Evolutionary conservation across 345 rosid genomes (phyloP).

Genomic region (Eucalyptus regnans): DNA sequence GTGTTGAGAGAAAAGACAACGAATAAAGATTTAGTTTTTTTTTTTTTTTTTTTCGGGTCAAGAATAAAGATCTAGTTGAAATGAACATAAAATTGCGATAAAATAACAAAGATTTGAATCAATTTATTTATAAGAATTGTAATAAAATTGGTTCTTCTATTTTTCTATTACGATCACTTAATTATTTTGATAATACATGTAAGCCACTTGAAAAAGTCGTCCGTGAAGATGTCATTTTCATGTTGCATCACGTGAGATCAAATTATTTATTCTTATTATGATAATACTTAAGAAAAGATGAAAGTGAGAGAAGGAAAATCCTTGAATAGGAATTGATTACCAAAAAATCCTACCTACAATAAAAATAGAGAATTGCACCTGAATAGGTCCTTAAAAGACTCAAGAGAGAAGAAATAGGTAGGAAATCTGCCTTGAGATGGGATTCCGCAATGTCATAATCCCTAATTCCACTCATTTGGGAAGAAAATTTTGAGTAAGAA

Average conservation of each 20-base stretch:
- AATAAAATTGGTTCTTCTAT: too few species aligned
- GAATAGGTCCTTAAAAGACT: fast-evolving
- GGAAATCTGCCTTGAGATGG: too few species aligned
- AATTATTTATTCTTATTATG: not conserved
- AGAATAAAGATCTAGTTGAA: not conserved
- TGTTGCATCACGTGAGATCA: not conserved
- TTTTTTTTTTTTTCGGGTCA: too few species aligned
- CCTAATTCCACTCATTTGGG: too few species aligned
- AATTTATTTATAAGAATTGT: not conserved
- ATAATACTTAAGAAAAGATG: not conserved
- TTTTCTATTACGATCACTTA: not conserved
- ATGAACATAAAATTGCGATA: not conserved
- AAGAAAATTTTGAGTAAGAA: too few species aligned
- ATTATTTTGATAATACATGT: not conserved
- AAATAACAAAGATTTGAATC: not conserved
- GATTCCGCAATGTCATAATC: too few species aligned
- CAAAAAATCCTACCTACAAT: not conserved
- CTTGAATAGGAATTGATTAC: not conserved
- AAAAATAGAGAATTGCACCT: not conserved
- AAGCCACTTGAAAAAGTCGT: not conserved
- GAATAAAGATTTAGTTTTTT: not conserved
- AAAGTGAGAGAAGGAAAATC: not conserved
- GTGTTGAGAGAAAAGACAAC: not conserved
- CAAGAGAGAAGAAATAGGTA: too few species aligned
- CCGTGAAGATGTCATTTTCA: not conserved